Evolutionary conservation across 805 yeast genomes (phyloP).

Genomic region (Ogataea pini): DNA sequence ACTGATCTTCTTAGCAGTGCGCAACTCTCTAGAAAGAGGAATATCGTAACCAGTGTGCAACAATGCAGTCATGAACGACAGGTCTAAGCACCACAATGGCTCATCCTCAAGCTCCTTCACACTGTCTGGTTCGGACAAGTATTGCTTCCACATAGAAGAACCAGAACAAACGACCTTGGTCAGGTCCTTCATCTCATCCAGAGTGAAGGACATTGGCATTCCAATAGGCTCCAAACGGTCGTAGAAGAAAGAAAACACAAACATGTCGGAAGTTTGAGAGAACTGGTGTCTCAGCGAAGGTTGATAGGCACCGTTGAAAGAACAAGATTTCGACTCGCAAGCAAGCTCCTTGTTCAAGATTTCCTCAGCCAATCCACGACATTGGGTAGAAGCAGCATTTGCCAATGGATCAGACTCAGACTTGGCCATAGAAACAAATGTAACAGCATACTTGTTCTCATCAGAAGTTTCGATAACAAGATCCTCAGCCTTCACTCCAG

Average conservation of each 20-base stretch:
- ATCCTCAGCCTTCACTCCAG: conserved; percentile 59
- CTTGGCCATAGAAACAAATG: conserved; percentile 35
- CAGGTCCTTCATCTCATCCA: conserved; percentile 79
- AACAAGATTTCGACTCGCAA: conserved; percentile 80
- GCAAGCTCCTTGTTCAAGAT: conserved; percentile 79
- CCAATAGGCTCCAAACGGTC: conserved; percentile 94
- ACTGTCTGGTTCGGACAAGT: conserved; percentile 67
- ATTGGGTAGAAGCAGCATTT: conserved; percentile 70
- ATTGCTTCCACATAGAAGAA: conserved; percentile 65
- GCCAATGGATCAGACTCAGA: conserved; percentile 31
- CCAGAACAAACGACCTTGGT: conserved; percentile 88
- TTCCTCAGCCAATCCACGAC: conserved; percentile 80
- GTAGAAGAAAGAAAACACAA: conserved; percentile 90
- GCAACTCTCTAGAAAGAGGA: conserved; percentile 84
- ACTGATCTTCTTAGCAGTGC: conserved; percentile 86
- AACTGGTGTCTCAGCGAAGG: conserved; percentile 85
- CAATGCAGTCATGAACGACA: conserved; percentile 85
- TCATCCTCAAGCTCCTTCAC: conserved; percentile 66
- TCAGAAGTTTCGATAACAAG: conserved; percentile 59
- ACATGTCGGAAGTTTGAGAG: conserved; percentile 72
- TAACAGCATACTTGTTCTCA: conserved; percentile 32
- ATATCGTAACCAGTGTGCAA: conserved; percentile 97
- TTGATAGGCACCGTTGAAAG: conserved; percentile 96
- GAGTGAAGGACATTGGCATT: conserved; percentile 86
- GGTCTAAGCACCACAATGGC: conserved; percentile 93